Conservation (phyloP, 768 basidiomycete species). For the Boletus rex-veris region DNA sequence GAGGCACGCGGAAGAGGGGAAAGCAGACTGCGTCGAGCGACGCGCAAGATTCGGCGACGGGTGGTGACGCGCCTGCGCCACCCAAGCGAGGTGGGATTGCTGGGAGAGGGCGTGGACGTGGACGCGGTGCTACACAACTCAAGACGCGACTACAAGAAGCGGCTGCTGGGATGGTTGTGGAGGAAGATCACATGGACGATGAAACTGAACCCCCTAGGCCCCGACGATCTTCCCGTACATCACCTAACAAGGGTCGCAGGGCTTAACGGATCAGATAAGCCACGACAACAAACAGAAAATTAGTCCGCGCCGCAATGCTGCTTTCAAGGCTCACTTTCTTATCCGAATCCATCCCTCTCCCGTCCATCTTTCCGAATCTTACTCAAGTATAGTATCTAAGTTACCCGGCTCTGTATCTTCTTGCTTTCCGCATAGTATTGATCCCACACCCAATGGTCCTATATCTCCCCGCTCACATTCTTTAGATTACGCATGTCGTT, state of each 20-base stretch:
- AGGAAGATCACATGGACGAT: constrained; percentile 28
- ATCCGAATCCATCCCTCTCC: neutral
- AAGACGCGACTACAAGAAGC: constrained; percentile 25
- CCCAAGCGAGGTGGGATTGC: constrained; percentile 17
- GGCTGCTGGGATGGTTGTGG: constrained; percentile 26
- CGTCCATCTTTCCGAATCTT: constrained; percentile 3
- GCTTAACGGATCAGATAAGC: constrained; percentile 2
- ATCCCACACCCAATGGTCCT: constrained; percentile 2
- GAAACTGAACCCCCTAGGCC: constrained; percentile 23
- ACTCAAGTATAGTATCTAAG: constrained; percentile 2
- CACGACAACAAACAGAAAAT: neutral
- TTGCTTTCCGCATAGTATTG: constrained; percentile 11
- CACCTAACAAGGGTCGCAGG: constrained; percentile 31
- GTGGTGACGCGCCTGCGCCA: constrained; percentile 8
- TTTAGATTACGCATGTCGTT: constrained; percentile 8
- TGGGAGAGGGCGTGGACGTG: constrained; percentile 24
- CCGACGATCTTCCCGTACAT: constrained; percentile 35
- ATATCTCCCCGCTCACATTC: constrained; percentile 6
- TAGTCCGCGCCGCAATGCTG: neutral
- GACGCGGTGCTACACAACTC: constrained; percentile 13
- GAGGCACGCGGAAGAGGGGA: constrained; percentile 24
- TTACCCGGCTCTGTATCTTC: constrained; percentile 5
- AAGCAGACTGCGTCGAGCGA: constrained; percentile 17
- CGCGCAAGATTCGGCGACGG: constrained; percentile 11
- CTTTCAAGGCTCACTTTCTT: neutral